phyloP scores from a whole-genome alignment of 805 yeast species.

The Wickerhamiella australiensis region DNA sequence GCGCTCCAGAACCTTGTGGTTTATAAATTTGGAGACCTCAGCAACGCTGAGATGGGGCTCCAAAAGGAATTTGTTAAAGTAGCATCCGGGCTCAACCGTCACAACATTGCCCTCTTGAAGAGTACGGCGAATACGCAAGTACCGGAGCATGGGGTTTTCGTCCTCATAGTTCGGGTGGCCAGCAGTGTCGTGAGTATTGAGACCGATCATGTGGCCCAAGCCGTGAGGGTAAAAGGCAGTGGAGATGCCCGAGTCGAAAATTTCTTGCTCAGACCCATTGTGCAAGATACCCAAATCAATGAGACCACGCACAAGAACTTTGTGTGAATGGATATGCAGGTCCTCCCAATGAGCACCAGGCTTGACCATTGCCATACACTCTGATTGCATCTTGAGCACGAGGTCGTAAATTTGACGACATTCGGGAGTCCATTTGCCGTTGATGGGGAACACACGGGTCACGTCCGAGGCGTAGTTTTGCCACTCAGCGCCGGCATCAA shows the following conservation, averaged over 20 bases:
- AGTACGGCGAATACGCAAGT: constrained; percentile 67
- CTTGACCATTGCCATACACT: constrained; percentile 55
- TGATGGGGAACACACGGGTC: constrained; percentile 87
- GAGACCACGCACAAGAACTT: constrained; percentile 58
- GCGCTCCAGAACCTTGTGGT: constrained; percentile 52
- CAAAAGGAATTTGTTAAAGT: constrained; percentile 74
- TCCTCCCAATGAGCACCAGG: constrained; percentile 85
- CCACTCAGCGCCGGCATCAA: constrained; percentile 99
- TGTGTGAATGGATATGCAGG: constrained; percentile 69
- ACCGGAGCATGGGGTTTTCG: constrained; percentile 59
- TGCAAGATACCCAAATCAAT: constrained; percentile 65
- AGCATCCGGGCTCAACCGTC: constrained; percentile 91
- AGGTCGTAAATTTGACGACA: constrained; percentile 69
- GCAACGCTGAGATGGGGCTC: constrained; percentile 38
- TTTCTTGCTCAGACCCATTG: constrained; percentile 45
- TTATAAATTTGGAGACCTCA: constrained; percentile 44
- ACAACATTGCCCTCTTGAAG: constrained; percentile 70
- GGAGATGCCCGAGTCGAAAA: constrained; percentile 56
- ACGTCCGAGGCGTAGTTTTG: constrained; percentile 84
- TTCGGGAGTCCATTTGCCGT: constrained; percentile 81
- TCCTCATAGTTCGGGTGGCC: constrained; percentile 81
- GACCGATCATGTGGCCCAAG: constrained; percentile 81
- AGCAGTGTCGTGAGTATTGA: constrained; percentile 95
- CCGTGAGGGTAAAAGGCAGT: constrained; percentile 91
- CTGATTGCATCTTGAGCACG: constrained; percentile 71